Evolutionary conservation across 2,329 filamentous ascomycete genomes (phyloP).

Genomic region (Botrytis byssoidea): DNA sequence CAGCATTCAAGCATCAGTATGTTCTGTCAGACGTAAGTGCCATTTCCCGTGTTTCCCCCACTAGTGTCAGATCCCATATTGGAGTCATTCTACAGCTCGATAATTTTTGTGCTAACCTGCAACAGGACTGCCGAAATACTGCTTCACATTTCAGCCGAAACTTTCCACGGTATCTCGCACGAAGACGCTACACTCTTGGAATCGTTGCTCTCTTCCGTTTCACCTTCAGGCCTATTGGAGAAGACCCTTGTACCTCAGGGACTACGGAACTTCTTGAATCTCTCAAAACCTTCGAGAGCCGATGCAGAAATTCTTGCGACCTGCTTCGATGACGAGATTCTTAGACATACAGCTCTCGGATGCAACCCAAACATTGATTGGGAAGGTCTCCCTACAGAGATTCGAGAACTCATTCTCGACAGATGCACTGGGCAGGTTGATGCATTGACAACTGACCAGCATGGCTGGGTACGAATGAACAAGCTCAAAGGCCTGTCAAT

Average conservation of each 20-base stretch:
- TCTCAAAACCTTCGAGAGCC: constrained; percentile 11
- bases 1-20: constrained; percentile 27
- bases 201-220: constrained; percentile 15
- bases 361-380: constrained; percentile 51
- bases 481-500: constrained; percentile 26
- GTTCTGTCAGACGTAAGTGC: constrained; percentile 31
- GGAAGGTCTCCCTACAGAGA: constrained; percentile 48
- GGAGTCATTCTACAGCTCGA: neutral
- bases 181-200: constrained; percentile 15
- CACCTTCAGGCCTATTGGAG: constrained; percentile 16
- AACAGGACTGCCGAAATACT: constrained; percentile 17
- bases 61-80: neutral
- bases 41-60: neutral
- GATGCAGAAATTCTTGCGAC: constrained; percentile 7
- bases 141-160: constrained; percentile 17
- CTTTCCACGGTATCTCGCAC: neutral
- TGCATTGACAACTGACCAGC: constrained; percentile 27
- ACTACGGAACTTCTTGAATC: constrained; percentile 10
- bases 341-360: constrained; percentile 49
- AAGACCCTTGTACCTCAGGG: constrained; percentile 16
- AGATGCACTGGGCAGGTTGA: constrained; percentile 45
- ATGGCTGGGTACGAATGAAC: constrained; percentile 30
- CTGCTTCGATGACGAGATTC: constrained; percentile 38
- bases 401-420: constrained; percentile 47
- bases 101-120: neutral